A percentile compares a stretch with the other conserved stretches of the same genome.
Evolutionary conservation across 75 land plant genomes (phyloP).

Genomic region (Pinus taeda): DNA sequence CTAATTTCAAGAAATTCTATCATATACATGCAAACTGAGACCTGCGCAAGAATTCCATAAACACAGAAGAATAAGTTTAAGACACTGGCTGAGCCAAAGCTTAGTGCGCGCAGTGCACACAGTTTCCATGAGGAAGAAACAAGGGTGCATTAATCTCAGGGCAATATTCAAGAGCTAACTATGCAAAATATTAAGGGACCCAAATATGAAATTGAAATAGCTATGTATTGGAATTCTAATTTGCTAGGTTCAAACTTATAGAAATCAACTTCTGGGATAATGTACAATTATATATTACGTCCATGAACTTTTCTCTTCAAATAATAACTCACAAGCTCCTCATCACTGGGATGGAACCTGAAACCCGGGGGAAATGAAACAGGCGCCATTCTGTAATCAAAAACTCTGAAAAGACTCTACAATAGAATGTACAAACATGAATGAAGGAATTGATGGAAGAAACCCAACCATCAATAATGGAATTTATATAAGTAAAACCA

Average conservation of each 20-base stretch:
- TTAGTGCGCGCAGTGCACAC: too few relatives aligned
- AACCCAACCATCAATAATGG: background rate
- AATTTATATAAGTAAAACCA: background rate
- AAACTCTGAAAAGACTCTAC: background rate
- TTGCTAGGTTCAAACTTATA: conserved; percentile 65
- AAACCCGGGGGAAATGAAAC: conserved; percentile 47
- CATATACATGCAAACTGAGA: too few relatives aligned
- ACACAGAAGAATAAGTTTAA: too few relatives aligned
- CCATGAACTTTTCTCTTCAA: conserved; percentile 59
- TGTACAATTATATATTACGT: conserved; percentile 42
- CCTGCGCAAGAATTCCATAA: too few relatives aligned
- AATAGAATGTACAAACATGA: background rate
- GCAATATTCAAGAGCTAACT: too few relatives aligned
- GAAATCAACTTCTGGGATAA: conserved; percentile 73
- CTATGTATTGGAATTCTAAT: too few relatives aligned
- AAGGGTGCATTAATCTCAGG: too few relatives aligned
- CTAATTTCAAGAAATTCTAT: too few relatives aligned
- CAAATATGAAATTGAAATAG: too few relatives aligned
- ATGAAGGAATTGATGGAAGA: background rate
- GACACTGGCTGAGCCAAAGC: too few relatives aligned
- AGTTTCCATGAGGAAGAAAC: too few relatives aligned
- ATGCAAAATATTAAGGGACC: too few relatives aligned
- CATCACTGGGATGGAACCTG: conserved; percentile 58
- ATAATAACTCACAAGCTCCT: conserved; percentile 64
- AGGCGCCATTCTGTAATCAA: conserved; percentile 26